Evolutionary conservation across 495 filamentous ascomycete genomes (phyloP).

Genomic region (Filosporella fistucella): DNA sequence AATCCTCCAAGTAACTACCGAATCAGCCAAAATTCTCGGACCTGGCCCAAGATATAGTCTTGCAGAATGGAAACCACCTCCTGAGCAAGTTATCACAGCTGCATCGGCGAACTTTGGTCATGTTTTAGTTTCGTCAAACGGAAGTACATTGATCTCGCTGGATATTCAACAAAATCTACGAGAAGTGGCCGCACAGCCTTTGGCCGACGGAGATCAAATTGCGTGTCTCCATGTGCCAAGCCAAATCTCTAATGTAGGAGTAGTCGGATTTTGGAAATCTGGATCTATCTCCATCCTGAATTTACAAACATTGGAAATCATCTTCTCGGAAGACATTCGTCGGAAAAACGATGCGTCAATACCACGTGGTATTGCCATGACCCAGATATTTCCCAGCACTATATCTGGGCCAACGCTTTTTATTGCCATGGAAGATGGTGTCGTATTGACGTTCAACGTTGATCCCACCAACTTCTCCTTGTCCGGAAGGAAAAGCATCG

Average conservation of each 20-base stretch:
- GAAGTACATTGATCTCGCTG: conserved; percentile 61
- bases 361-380: conserved; percentile 76
- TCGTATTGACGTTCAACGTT: conserved; percentile 81
- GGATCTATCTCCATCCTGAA: conserved; percentile 68
- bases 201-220: conserved; percentile 66
- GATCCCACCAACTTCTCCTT: conserved; percentile 52
- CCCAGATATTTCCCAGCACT: conserved; percentile 57
- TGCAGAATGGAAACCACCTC: conserved; percentile 61
- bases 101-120: conserved; percentile 66
- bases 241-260: conserved; percentile 47
- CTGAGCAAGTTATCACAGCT: conserved; percentile 62
- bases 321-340: conserved; percentile 56
- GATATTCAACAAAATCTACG: conserved; percentile 54
- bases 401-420: conserved; percentile 66
- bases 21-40: conserved; percentile 48
- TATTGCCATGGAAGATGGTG: conserved; percentile 91
- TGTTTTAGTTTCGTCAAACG: conserved; percentile 70
- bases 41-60: conserved; percentile 29
- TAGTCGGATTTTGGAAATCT: conserved; percentile 81
- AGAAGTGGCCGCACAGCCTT: conserved; percentile 50
- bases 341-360: conserved; percentile 58
- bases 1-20: conserved; percentile 75
- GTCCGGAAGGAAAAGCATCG: conserved; percentile 69
- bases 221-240: conserved; percentile 73
- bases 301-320: conserved; percentile 54